Evolutionary conservation across 2,329 filamentous ascomycete species (phyloP), one percentile per base, ranked within the genome.

Genomic region (Fusarium citri): DNA sequence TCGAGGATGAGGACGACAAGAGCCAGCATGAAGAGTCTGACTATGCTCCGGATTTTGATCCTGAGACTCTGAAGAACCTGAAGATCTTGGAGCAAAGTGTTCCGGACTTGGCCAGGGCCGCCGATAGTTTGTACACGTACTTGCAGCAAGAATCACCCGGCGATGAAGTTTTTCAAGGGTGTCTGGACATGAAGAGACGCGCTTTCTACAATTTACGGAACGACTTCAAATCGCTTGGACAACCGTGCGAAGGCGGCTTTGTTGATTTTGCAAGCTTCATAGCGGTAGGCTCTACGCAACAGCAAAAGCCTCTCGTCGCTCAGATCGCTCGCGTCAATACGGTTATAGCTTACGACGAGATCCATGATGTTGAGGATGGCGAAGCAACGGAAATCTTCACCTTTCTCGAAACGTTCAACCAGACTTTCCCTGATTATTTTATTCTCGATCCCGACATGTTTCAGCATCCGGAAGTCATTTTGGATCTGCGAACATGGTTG

Each of bases 401-500:
- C n/a, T 70, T 81, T 16, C 67, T 84, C 7, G 62, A 78, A 23
- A 63, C 60, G 20, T 66, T 83, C 11, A 76, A 82, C 45, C 26
- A 41, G 5, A 67, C 66, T 12, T 79, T 81, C 43, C 78, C 79
- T 9, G 34, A 54, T 8, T 75, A 76, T 7, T 77, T 82, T 42
- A 42, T 68, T 14, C 58, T 72, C 6, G 68, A 69, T 4, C 60
- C 65, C 5, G 47, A 63, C 16, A 53, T 65, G 34, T 55, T 65
- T 7, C 51, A 62, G 34, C 50, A 71, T 15, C 68, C 69, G 16
- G 42, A 76, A 6, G 63, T 80, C 10, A 77, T 77, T 5, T 68
- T 84, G 25, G 71, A 78, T 6, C 77, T 84, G 26, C 81, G 82
- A 45, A 82, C 80, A 0, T 76, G 78, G 50, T 69, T 73, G 40